These are phyloP conservation scores for Aureobasidium sp. DNA, from an alignment of 2,329 filamentous ascomycete species.

Conservation along the genomic window DNA sequence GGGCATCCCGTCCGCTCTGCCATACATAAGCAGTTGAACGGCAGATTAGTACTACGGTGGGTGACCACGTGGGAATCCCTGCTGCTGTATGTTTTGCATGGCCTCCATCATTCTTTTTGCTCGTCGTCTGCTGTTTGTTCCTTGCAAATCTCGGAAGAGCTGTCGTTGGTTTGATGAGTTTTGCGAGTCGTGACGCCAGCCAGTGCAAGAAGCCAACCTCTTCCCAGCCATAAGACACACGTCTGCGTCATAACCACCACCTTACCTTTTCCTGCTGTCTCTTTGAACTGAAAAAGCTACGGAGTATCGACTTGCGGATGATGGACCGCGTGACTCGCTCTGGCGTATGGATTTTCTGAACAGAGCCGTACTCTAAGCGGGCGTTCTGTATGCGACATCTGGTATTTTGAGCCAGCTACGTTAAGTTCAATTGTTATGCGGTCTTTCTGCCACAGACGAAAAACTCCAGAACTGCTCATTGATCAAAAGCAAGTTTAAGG, in stretches of 20 bases:
- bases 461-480: not conserved
- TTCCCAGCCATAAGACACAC: not conserved
- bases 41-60: not conserved
- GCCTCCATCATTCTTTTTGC: not conserved
- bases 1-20: constrained; percentile 1
- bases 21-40: constrained; percentile 2
- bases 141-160: too few relatives aligned
- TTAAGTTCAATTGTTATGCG: not conserved
- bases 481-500: not conserved
- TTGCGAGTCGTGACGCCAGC: not conserved
- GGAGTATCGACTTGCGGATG: not conserved
- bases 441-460: not conserved
- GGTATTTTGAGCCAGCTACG: not conserved
- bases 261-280: not conserved
- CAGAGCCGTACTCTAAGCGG: not conserved
- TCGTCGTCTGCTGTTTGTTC: too few relatives aligned
- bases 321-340: not conserved
- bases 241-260: not conserved
- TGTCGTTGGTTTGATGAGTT: not conserved
- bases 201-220: not conserved
- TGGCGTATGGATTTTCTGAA: not conserved
- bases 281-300: too few relatives aligned
- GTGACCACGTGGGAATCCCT: not conserved
- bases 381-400: not conserved
- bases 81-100: not conserved